A percentile compares a stretch with the other conserved stretches of the same genome.
Evolutionary conservation across 2,329 filamentous ascomycete genomes (phyloP).

Genomic region (Clonostachys rosea): DNA sequence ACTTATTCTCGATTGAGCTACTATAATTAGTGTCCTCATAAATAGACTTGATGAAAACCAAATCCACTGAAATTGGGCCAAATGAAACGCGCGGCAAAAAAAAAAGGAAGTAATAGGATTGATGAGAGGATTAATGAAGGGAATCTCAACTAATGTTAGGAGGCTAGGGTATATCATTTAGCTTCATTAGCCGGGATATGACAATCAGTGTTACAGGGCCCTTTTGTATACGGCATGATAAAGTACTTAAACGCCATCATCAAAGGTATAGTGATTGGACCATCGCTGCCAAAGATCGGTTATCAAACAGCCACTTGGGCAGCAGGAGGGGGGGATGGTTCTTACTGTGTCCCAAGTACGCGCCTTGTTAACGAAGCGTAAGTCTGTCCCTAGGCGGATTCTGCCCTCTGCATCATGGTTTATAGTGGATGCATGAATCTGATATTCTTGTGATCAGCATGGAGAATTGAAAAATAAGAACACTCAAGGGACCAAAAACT

Average conservation of each 20-base stretch:
- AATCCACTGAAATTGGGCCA: no score
- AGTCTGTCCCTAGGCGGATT: slow-evolving; percentile 50
- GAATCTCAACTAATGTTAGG: no score
- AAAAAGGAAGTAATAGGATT: no score
- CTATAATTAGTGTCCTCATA: no score
- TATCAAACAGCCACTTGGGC: not conserved
- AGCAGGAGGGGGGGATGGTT: not conserved
- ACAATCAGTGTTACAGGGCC: no score
- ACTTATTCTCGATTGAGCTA: no score
- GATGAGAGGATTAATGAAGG: no score
- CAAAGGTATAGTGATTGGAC: slow-evolving; percentile 9
- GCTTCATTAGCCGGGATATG: no score
- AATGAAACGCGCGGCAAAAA: no score
- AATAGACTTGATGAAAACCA: no score
- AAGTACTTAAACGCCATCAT: slow-evolving; percentile 9
- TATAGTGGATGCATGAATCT: slow-evolving; percentile 54
- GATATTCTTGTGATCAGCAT: not conserved
- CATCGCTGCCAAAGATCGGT: slow-evolving; percentile 9
- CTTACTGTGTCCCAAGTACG: slow-evolving; percentile 43
- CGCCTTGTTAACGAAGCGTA: slow-evolving; percentile 48
- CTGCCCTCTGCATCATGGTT: slow-evolving; percentile 45
- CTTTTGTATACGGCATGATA: not conserved
- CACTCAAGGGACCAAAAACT: not conserved
- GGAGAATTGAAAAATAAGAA: slow-evolving; percentile 1
- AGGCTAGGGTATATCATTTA: no score